Percentiles rank a stretch among this genome's conserved stretches.
Evolutionary conservation across 495 filamentous ascomycete species (phyloP).

Genomic region (Amorphotheca resinae): DNA sequence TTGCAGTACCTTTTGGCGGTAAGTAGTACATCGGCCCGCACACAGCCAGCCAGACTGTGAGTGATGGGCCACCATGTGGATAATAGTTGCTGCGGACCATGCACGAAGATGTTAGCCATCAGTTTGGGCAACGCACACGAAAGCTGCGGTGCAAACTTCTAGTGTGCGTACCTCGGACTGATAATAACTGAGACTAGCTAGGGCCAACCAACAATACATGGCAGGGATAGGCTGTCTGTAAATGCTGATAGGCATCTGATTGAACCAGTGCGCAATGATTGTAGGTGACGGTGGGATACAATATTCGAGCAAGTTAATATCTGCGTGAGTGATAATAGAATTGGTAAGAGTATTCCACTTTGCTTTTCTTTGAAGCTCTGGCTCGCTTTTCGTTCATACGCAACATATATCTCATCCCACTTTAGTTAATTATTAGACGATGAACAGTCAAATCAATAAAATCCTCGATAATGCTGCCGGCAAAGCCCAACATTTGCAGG

Average conservation of each 20-base stretch:
- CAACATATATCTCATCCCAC: too few species aligned
- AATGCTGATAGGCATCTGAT: background rate
- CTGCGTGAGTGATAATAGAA: background rate
- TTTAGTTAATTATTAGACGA: background rate
- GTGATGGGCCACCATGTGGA: background rate
- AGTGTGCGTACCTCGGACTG: too few species aligned
- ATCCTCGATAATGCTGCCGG: slow-evolving; percentile 14
- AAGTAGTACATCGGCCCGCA: background rate
- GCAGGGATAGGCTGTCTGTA: too few species aligned
- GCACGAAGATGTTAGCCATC: background rate
- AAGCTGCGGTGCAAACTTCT: too few species aligned
- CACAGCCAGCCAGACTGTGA: background rate
- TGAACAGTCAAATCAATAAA: slow-evolving; percentile 1
- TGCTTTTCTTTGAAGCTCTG: background rate
- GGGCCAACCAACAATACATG: too few species aligned
- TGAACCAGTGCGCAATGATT: background rate
- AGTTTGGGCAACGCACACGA: too few species aligned
- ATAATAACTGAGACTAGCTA: too few species aligned
- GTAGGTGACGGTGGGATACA: background rate
- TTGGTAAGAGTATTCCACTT: background rate
- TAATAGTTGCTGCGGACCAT: background rate
- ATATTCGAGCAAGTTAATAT: background rate
- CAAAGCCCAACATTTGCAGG: slow-evolving; percentile 20
- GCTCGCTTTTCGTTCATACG: background rate
- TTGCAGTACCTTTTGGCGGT: too few species aligned